Conservation (phyloP, 768 basidiomycete species). For the Lyophyllum semitale region DNA sequence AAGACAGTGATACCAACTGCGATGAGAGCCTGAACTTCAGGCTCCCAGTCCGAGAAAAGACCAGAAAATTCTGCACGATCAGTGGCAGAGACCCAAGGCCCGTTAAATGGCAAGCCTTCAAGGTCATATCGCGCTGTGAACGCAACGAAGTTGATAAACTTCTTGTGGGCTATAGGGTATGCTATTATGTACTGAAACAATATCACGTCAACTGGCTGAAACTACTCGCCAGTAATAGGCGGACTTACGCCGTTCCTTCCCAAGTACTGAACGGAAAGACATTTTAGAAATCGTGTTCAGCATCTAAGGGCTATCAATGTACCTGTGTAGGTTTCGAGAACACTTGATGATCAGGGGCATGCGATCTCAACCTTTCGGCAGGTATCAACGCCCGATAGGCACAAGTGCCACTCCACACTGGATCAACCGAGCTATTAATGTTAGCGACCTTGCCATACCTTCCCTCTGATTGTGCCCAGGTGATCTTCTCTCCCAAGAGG, state of each 20-base stretch:
- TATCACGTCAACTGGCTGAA: background rate
- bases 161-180: slow-evolving; percentile 62
- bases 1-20: slow-evolving; percentile 38
- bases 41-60: slow-evolving; percentile 56
- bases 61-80: slow-evolving; percentile 45
- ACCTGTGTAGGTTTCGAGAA: slow-evolving; percentile 53
- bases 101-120: slow-evolving; percentile 50
- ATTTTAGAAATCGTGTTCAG: background rate
- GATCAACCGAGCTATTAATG: slow-evolving; percentile 45
- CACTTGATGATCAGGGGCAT: slow-evolving; percentile 48
- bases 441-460: slow-evolving; percentile 38
- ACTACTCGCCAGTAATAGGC: background rate
- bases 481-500: slow-evolving; percentile 39
- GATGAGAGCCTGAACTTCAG: slow-evolving; percentile 57
- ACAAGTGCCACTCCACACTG: slow-evolving; percentile 59
- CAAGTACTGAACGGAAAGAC: slow-evolving; percentile 45
- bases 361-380: slow-evolving; percentile 43
- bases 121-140: slow-evolving; percentile 53
- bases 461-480: slow-evolving; percentile 33
- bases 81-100: slow-evolving; percentile 52
- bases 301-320: slow-evolving; percentile 11
- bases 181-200: slow-evolving; percentile 53
- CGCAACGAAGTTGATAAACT: slow-evolving; percentile 63
- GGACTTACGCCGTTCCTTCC: slow-evolving; percentile 48
- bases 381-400: slow-evolving; percentile 65